Conservation (phyloP, 2,329 filamentous ascomycete species). For the Teratosphaeria zuluensis region DNA sequence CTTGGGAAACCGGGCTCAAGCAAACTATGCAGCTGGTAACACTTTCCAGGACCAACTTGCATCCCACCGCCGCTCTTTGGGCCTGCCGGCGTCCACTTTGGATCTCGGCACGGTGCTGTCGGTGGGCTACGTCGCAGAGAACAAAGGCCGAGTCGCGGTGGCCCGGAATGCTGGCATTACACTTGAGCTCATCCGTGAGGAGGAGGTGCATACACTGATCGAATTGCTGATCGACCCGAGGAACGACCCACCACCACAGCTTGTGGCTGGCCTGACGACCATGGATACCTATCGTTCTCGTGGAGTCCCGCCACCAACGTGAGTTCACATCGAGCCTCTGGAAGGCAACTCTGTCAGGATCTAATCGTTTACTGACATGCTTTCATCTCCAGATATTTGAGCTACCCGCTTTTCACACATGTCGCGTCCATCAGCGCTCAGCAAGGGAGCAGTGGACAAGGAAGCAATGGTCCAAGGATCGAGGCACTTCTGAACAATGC, state of each 20-base stretch:
- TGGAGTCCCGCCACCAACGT: neutral
- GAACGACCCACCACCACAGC: neutral
- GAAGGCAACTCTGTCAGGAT: neutral
- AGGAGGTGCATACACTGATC: slow-evolving; percentile 2
- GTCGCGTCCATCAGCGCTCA: neutral
- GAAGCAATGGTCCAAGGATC: neutral
- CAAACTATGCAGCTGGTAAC: slow-evolving; percentile 16
- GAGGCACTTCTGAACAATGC: neutral
- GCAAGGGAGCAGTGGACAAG: neutral
- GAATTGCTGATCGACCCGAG: neutral
- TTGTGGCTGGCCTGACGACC: slow-evolving; percentile 1
- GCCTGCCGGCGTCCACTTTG: slow-evolving; percentile 14
- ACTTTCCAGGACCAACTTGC: slow-evolving; percentile 15
- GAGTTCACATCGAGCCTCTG: neutral
- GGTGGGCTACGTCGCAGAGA: slow-evolving; percentile 19
- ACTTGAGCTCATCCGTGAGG: neutral
- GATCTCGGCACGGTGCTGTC: slow-evolving; percentile 21
- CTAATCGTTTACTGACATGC: neutral
- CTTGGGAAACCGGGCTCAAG: slow-evolving; percentile 10
- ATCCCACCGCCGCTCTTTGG: slow-evolving; percentile 12
- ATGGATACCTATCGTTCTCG: neutral
- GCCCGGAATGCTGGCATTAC: neutral
- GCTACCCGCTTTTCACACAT: slow-evolving; percentile 2
- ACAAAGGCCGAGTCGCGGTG: neutral
- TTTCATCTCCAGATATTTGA: neutral